phyloP scores from a whole-genome alignment of 2,329 filamentous ascomycete species.

The Diplocarpon rosae region DNA sequence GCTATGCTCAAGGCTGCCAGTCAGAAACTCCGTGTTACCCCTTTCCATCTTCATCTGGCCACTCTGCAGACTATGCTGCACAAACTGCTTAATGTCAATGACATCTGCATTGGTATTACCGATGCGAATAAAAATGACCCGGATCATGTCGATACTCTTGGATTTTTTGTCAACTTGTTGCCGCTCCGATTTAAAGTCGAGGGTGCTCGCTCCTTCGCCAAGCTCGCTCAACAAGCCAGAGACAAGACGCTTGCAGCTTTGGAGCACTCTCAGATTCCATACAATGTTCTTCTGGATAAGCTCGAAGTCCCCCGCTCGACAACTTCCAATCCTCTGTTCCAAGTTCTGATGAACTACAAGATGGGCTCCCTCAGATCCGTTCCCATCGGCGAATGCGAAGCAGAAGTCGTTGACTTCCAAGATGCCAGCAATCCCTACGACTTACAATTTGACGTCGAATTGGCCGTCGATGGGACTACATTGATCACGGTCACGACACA shows the following conservation, averaged over 20 bases:
- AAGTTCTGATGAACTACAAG: constrained; percentile 19
- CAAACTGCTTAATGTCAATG: constrained; percentile 9
- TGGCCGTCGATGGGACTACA: constrained; percentile 8
- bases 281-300: constrained; percentile 15
- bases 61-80: constrained; percentile 23
- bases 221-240: constrained; percentile 22
- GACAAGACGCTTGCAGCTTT: constrained; percentile 17
- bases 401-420: constrained; percentile 6
- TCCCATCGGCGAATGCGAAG: constrained; percentile 7
- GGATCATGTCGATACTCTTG: constrained; percentile 20
- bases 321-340: constrained; percentile 15
- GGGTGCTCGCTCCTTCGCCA: constrained; percentile 23
- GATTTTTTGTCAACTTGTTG: constrained; percentile 14
- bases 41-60: constrained; percentile 38
- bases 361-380: constrained; percentile 8
- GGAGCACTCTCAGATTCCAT: constrained; percentile 14
- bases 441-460: constrained; percentile 8
- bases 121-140: constrained; percentile 28
- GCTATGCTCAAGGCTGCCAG: constrained; percentile 5
- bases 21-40: constrained; percentile 25
- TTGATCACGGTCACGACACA: constrained; percentile 9
- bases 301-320: constrained; percentile 15
- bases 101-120: constrained; percentile 34
- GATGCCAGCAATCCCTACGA: constrained; percentile 10
- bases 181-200: constrained; percentile 14